A percentile compares a stretch with the other conserved stretches of the same genome.
phyloP scores from a whole-genome alignment of 768 basidiomycete genomes.

The Mycena vitilis region DNA sequence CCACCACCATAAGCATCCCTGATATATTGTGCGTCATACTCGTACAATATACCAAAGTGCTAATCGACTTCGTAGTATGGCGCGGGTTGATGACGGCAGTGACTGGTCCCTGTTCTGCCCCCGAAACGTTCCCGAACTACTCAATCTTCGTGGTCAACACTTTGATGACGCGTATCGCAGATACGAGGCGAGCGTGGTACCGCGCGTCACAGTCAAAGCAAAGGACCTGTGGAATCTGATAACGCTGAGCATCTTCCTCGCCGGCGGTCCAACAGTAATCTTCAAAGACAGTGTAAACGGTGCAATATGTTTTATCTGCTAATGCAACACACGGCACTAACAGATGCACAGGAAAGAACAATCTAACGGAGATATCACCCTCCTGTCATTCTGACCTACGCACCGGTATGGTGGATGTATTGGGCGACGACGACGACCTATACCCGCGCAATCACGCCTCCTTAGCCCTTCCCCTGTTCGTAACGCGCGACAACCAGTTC shows the following conservation, averaged over 20 bases:
- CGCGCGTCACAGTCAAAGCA: not conserved
- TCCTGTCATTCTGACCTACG: not conserved
- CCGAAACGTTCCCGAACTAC: not conserved
- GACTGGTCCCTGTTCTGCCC: conserved; percentile 1
- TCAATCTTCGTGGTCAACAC: not conserved
- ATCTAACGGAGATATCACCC: not conserved
- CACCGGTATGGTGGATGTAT: not conserved
- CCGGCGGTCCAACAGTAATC: not conserved
- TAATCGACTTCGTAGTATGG: not conserved
- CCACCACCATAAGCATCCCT: not conserved
- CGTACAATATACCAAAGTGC: not conserved
- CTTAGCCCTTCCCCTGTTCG: not conserved
- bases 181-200: not conserved
- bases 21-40: not conserved
- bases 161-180: not conserved
- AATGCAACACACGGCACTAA: not conserved
- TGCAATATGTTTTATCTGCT: no score
- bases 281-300: not conserved
- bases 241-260: not conserved
- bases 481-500: not conserved
- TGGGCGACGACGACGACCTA: not conserved
- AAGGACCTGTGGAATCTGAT: not conserved
- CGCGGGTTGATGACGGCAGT: not conserved
- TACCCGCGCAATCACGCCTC: not conserved
- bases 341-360: not conserved